Percentiles rank a stretch among this genome's conserved stretches.
Conservation (phyloP, 768 basidiomycete species). For the Russula virescens region DNA sequence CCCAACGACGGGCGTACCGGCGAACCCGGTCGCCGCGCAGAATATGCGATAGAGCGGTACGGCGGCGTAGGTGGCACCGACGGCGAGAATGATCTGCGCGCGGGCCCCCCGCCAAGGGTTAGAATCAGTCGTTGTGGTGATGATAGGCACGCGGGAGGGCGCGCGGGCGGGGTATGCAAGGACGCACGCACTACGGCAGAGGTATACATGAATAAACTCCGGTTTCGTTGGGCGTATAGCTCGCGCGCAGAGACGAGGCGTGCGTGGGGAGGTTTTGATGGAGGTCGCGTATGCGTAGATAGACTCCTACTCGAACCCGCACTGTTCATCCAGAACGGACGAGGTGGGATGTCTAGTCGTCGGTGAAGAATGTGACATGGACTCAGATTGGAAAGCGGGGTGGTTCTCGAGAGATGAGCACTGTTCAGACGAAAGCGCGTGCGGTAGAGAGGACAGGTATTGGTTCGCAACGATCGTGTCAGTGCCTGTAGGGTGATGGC, state of each 20-base stretch:
- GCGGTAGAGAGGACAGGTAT: not conserved
- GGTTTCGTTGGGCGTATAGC: conserved; percentile 55
- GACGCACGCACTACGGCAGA: conserved; percentile 62
- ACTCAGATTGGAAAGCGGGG: not conserved
- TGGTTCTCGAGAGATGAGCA: not conserved
- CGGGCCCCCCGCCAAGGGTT: too few species aligned
- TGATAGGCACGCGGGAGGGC: too few species aligned
- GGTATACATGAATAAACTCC: conserved; percentile 76
- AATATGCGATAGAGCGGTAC: conserved; percentile 98
- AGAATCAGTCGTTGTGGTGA: too few species aligned
- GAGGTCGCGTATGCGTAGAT: conserved; percentile 10
- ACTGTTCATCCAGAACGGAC: not conserved
- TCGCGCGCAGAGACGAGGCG: conserved; percentile 34
- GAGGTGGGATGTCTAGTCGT: not conserved
- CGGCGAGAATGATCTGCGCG: conserved; percentile 64
- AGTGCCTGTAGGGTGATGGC: not conserved
- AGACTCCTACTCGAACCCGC: not conserved
- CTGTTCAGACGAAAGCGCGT: not conserved
- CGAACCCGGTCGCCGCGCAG: conserved; percentile 96
- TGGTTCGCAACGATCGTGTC: not conserved
- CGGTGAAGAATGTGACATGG: not conserved
- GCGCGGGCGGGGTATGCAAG: not conserved
- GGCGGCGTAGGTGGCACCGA: conserved; percentile 92
- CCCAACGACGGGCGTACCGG: conserved; percentile 80
- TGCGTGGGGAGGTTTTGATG: conserved; percentile 19